Evolutionary conservation across 2,329 filamentous ascomycete genomes (phyloP).

Genomic region (Alternaria brassicicola): DNA sequence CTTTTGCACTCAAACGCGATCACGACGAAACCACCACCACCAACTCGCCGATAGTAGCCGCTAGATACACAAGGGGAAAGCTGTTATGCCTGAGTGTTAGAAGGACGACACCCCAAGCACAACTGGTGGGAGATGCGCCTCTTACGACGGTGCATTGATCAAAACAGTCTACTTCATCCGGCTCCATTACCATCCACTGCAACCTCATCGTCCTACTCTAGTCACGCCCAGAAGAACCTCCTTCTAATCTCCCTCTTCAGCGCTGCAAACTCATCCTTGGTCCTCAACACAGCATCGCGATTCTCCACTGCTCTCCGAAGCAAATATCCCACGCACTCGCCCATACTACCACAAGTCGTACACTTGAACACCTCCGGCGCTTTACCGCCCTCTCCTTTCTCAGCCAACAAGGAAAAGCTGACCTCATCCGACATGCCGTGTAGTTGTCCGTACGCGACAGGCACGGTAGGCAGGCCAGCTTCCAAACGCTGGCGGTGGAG

Average conservation of each 20-base stretch:
- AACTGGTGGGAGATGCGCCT: background rate
- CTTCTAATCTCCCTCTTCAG: constrained; percentile 34
- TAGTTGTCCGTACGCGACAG: constrained; percentile 75
- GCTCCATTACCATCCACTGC: background rate
- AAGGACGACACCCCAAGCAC: background rate
- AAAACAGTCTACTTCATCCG: background rate
- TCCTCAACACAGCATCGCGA: constrained; percentile 63
- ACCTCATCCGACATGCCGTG: constrained; percentile 97
- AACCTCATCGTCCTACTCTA: no score
- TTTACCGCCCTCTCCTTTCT: constrained; percentile 37
- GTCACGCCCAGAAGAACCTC: constrained; percentile 23
- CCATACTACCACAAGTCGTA: constrained; percentile 62
- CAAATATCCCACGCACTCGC: constrained; percentile 81
- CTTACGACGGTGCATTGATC: background rate
- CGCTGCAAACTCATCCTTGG: constrained; percentile 39
- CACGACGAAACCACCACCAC: background rate
- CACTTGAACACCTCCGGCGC: constrained; percentile 61
- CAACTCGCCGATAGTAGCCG: background rate
- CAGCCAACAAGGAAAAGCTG: constrained; percentile 57
- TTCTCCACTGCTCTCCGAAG: constrained; percentile 64
- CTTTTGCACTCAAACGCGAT: background rate
- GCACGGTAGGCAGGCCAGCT: constrained; percentile 53
- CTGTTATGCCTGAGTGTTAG: background rate
- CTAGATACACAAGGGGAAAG: background rate
- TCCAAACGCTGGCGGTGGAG: constrained; percentile 50